Conservation (phyloP, 768 basidiomycete genomes). For the Tephrocybe sp. region DNA sequence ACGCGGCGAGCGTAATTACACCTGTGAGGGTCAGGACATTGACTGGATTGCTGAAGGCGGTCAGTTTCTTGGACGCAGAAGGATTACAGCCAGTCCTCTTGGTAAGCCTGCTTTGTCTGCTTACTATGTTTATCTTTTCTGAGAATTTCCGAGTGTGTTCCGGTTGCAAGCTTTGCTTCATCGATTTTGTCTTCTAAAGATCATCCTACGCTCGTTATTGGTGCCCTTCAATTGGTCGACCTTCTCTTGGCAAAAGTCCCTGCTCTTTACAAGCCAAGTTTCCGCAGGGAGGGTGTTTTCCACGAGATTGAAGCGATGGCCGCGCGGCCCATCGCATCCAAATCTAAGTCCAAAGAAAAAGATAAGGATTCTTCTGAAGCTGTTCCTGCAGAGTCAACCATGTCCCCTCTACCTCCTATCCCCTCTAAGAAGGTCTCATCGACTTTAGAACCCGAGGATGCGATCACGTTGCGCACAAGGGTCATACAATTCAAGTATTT, state of each 20-base stretch:
- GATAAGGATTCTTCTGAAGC: constrained; percentile 40
- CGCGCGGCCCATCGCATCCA: constrained; percentile 53
- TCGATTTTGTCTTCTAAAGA: constrained; percentile 93
- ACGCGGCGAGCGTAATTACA: constrained; percentile 92
- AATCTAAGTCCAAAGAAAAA: constrained; percentile 40
- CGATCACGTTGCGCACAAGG: constrained; percentile 87
- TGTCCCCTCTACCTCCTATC: constrained; percentile 30
- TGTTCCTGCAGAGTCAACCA: constrained; percentile 38
- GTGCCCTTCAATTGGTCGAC: constrained; percentile 91
- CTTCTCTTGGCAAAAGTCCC: constrained; percentile 83
- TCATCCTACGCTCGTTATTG: constrained; percentile 80
- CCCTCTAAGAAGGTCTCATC: constrained; percentile 69
- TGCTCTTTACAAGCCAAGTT: constrained; percentile 79
- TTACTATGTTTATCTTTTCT: constrained; percentile 4
- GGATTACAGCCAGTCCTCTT: constrained; percentile 74
- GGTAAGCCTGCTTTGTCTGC: constrained; percentile 41
- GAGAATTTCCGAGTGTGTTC: constrained; percentile 64
- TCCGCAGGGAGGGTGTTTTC: constrained; percentile 94
- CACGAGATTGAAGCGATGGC: constrained; percentile 88
- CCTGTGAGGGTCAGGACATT: constrained; percentile 88
- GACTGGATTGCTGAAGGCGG: constrained; percentile 84
- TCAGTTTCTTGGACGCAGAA: constrained; percentile 81
- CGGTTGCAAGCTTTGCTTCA: constrained; percentile 92
- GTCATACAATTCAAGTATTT: constrained; percentile 85
- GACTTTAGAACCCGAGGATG: constrained; percentile 82